phyloP scores from a whole-genome alignment of 2,329 filamentous ascomycete species.

The Cytospora paraplurivora region DNA sequence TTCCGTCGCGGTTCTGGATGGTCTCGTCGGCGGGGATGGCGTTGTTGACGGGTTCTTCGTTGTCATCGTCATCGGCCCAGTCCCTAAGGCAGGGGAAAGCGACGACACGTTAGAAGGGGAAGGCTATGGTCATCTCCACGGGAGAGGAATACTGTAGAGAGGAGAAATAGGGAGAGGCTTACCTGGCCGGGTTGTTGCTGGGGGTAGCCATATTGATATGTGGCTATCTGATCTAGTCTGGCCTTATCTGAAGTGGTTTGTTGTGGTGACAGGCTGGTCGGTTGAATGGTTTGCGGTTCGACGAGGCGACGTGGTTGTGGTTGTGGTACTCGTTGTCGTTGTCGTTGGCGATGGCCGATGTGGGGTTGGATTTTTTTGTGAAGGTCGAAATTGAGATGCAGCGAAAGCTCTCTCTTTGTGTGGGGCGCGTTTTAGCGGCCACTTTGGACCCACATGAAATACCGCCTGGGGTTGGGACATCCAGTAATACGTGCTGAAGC shows the following conservation, averaged over 20 bases:
- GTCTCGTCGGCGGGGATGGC: constrained; percentile 84
- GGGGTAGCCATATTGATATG: constrained; percentile 3
- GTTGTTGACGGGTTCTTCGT: constrained; percentile 67
- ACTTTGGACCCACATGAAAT: neutral
- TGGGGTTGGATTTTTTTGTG: constrained; percentile 24
- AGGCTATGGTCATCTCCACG: neutral
- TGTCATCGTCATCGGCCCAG: constrained; percentile 96
- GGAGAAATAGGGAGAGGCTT: neutral
- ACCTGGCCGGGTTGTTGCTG: constrained; percentile 23
- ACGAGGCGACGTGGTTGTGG: neutral
- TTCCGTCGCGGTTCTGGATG: constrained; percentile 96
- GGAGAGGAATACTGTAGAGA: neutral
- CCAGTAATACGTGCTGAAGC: too few species aligned
- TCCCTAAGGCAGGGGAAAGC: constrained; percentile 46
- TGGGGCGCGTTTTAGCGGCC: constrained; percentile 18
- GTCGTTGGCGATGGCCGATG: constrained; percentile 18
- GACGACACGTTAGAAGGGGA: constrained; percentile 8
- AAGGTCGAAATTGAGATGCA: constrained; percentile 22
- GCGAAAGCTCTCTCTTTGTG: constrained; percentile 20
- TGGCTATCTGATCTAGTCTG: neutral
- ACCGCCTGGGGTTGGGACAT: too few species aligned
- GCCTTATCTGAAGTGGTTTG: constrained; percentile 10
- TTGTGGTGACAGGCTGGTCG: neutral
- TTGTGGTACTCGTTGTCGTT: constrained; percentile 4
- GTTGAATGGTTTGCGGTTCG: neutral